A percentile compares a stretch with the other conserved stretches of the same genome.
These are phyloP conservation scores for Nemophila menziesii DNA, from an alignment of 257 asterid species.

Conservation along the genomic window DNA sequence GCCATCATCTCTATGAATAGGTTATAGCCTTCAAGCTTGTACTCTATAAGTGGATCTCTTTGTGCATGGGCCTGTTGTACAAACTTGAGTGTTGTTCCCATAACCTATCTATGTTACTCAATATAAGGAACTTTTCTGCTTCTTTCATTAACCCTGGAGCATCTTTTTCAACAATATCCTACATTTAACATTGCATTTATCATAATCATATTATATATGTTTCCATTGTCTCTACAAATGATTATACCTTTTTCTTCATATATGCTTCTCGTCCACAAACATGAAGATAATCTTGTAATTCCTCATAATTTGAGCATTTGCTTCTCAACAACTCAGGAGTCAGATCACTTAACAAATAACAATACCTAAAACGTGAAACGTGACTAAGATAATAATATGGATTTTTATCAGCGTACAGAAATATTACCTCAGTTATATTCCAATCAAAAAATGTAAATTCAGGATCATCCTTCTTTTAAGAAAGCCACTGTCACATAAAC, in stretches of 20 bases:
- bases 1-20: slow-evolving; percentile 99
- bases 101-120: slow-evolving; percentile 86
- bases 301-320: slow-evolving; percentile 37
- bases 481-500: too few relatives aligned
- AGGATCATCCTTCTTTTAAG: too few relatives aligned
- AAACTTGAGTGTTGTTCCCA: slow-evolving; percentile 98
- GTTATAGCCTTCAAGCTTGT: slow-evolving; percentile 96
- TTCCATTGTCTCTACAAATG: background rate
- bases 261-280: slow-evolving; percentile 75
- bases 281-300: slow-evolving; percentile 44
- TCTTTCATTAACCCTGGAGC: slow-evolving; percentile 96
- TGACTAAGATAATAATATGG: too few relatives aligned
- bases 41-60: slow-evolving; percentile 94
- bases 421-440: too few relatives aligned
- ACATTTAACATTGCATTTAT: slow-evolving; percentile 4
- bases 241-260: slow-evolving; percentile 77
- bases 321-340: slow-evolving; percentile 36
- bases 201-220: slow-evolving; percentile 5
- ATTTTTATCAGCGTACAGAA: too few relatives aligned
- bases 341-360: slow-evolving; percentile 56
- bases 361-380: too few relatives aligned
- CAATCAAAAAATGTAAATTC: too few relatives aligned
- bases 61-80: slow-evolving; percentile 99
- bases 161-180: slow-evolving; percentile 90
- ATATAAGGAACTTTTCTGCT: slow-evolving; percentile 84